Conservation (phyloP, 176 grass and related monocot genomes). For the Oryza coarctata region DNA sequence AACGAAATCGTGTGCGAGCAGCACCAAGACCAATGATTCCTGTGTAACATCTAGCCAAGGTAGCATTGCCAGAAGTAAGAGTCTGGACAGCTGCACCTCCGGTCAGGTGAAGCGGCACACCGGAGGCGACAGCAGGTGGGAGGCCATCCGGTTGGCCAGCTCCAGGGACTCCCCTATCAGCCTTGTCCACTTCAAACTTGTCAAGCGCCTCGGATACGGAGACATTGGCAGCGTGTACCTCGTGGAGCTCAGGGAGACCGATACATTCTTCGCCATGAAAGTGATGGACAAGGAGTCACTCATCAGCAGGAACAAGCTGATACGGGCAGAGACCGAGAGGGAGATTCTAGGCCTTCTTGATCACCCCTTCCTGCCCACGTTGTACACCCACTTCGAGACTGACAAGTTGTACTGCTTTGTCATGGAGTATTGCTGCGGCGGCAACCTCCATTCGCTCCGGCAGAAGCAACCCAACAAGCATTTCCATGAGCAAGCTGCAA, state of each 20-base stretch:
- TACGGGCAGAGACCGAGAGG: slow-evolving; percentile 55
- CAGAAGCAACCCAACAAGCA: slow-evolving; percentile 58
- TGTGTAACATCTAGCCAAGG: background rate
- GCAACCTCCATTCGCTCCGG: slow-evolving; percentile 65
- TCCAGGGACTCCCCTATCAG: slow-evolving; percentile 43
- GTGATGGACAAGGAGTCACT: slow-evolving; percentile 71
- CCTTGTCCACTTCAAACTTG: slow-evolving; percentile 57
- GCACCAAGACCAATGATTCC: background rate
- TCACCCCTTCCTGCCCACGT: slow-evolving; percentile 61
- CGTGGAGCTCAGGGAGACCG: slow-evolving; percentile 54
- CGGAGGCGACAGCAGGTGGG: slow-evolving; percentile 56
- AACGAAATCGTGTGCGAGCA: background rate
- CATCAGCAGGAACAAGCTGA: slow-evolving; percentile 66
- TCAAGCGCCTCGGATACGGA: slow-evolving; percentile 62
- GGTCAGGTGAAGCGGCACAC: slow-evolving; percentile 54
- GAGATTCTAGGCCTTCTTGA: slow-evolving; percentile 66
- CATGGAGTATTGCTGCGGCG: slow-evolving; percentile 73
- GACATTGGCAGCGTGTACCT: slow-evolving; percentile 68
- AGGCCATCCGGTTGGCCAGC: slow-evolving; percentile 47
- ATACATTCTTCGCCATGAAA: slow-evolving; percentile 65
- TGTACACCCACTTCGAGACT: slow-evolving; percentile 72
- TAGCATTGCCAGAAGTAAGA: slow-evolving; percentile 21
- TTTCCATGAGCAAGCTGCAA: slow-evolving; percentile 52
- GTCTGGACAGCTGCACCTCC: background rate
- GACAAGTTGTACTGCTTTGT: slow-evolving; percentile 72